A percentile compares a stretch with the other conserved stretches of the same genome.
These are phyloP conservation scores for Starmerella apis DNA, from an alignment of 805 yeast genomes.

Conservation along the genomic window DNA sequence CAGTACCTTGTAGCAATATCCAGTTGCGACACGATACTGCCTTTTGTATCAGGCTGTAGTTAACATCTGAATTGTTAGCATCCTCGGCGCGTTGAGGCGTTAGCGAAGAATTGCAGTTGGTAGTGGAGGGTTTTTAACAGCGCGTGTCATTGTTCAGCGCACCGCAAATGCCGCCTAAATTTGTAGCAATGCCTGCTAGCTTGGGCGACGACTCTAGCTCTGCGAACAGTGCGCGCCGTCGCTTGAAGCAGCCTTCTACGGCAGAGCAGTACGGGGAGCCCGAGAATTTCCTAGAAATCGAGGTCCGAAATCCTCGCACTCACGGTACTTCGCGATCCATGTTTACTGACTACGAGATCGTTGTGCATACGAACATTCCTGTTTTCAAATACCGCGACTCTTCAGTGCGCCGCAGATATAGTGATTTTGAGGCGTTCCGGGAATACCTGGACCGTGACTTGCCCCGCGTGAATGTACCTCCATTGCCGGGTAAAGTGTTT, in stretches of 20 bases:
- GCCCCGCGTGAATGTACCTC: conserved; percentile 71
- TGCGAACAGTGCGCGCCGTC: conserved; percentile 3
- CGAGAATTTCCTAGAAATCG: conserved; percentile 85
- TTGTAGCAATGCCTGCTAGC: conserved; percentile 29
- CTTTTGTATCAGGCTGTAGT: no score
- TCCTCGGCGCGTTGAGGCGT: no score
- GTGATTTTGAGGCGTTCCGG: conserved; percentile 77
- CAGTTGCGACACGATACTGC: no score
- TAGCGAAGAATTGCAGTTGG: no score
- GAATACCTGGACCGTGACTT: conserved; percentile 65
- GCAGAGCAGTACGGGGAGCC: conserved; percentile 88
- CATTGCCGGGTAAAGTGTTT: conserved; percentile 79
- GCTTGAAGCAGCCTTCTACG: conserved; percentile 8
- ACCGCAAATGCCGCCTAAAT: conserved; percentile 24
- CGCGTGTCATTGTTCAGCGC: not conserved
- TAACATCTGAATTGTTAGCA: no score
- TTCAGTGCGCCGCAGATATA: conserved; percentile 71
- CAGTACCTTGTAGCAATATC: no score
- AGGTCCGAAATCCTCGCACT: conserved; percentile 71
- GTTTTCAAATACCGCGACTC: conserved; percentile 58
- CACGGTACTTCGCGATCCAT: conserved; percentile 52
- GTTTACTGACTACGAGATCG: conserved; percentile 86
- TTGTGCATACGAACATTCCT: conserved; percentile 86
- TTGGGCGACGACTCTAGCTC: conserved; percentile 12
- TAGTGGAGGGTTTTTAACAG: no score